Percentiles rank a stretch among this genome's conserved stretches.
phyloP scores from a whole-genome alignment of 768 basidiomycete genomes.

The Suillus hirtellus region DNA sequence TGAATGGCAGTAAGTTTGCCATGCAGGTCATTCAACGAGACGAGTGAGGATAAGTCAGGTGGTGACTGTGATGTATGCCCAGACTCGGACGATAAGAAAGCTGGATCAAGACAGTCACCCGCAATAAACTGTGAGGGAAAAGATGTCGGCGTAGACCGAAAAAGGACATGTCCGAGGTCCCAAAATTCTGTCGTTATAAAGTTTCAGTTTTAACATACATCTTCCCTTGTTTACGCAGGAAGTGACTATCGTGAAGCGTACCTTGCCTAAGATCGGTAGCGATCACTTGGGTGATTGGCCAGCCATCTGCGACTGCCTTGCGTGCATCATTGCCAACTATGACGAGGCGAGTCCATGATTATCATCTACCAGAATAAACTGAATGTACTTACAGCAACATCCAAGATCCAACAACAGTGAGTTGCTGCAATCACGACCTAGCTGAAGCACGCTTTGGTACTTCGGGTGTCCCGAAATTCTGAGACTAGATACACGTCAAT shows the following conservation, averaged over 20 bases:
- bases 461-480: conserved; percentile 21
- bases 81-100: conserved; percentile 37
- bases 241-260: conserved; percentile 14
- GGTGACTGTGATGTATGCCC: conserved; percentile 15
- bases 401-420: conserved; percentile 47
- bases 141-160: conserved; percentile 48
- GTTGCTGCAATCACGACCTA: conserved; percentile 36
- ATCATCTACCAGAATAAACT: not conserved
- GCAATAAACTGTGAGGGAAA: conserved; percentile 57
- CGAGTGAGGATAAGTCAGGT: conserved; percentile 34
- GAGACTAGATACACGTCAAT: conserved; percentile 16
- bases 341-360: not conserved
- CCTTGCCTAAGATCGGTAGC: conserved; percentile 41
- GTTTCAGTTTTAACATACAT: not conserved
- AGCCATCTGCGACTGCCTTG: conserved; percentile 43
- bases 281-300: conserved; percentile 37
- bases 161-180: conserved; percentile 63
- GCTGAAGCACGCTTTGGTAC: conserved; percentile 32
- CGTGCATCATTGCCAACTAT: conserved; percentile 44
- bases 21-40: conserved; percentile 44
- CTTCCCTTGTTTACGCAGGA: too few relatives aligned
- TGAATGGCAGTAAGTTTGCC: conserved; percentile 52
- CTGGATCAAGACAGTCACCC: conserved; percentile 54
- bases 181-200: conserved; percentile 48
- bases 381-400: conserved; percentile 39